Conservation (phyloP, 306 rosid species). For the Cucurbita maxima region DNA sequence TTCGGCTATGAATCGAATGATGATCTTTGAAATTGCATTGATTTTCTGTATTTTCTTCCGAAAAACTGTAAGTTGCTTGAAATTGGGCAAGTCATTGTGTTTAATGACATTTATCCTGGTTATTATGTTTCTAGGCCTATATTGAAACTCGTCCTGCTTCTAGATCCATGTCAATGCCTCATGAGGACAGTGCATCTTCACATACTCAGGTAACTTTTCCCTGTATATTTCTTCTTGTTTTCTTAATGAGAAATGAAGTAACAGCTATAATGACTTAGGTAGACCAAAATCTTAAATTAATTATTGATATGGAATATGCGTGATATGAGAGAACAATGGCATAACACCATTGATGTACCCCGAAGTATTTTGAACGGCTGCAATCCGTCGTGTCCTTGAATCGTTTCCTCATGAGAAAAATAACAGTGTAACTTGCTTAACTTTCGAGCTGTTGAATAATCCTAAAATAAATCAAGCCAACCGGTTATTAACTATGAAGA, state of each 20-base stretch:
- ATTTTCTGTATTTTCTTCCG: too few relatives aligned
- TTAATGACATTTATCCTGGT: background rate
- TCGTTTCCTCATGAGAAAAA: background rate
- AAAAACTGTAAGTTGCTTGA: background rate
- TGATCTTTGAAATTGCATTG: background rate
- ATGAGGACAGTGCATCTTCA: slow-evolving; percentile 45
- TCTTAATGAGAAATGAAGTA: background rate
- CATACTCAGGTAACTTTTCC: slow-evolving; percentile 40
- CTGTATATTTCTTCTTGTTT: background rate
- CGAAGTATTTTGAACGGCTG: background rate
- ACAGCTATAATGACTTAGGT: background rate
- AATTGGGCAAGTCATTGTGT: background rate
- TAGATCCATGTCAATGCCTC: slow-evolving; percentile 36
- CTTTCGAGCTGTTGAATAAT: background rate
- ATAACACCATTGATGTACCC: background rate
- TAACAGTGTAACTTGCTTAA: background rate
- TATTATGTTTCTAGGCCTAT: background rate
- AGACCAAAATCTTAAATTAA: background rate
- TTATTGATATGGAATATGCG: background rate
- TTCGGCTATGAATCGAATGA: background rate
- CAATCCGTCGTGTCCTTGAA: background rate
- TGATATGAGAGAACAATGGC: background rate
- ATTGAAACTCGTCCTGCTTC: slow-evolving; percentile 9
- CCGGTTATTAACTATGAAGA: background rate
- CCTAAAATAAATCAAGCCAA: background rate